phyloP scores from a whole-genome alignment of 345 rosid genomes.

The Cardamine resedifolia region DNA sequence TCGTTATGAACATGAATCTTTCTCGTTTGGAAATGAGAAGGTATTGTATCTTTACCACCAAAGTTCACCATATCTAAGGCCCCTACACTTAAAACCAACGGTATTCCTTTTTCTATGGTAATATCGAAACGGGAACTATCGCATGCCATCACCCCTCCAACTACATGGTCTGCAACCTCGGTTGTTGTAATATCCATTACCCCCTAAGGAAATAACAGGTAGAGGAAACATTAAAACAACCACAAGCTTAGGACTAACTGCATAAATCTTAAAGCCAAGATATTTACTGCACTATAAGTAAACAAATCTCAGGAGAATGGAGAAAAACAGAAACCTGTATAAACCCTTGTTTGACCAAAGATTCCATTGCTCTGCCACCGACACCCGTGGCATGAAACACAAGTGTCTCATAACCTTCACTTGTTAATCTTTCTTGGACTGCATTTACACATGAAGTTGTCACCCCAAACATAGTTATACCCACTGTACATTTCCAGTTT shows the following conservation, averaged over 20 bases:
- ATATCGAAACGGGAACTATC: conserved; percentile 81
- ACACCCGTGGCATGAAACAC: conserved; percentile 95
- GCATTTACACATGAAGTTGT: conserved; percentile 82
- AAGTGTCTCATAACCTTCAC: conserved; percentile 77
- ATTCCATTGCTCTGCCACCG: conserved; percentile 96
- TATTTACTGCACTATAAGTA: too few species aligned
- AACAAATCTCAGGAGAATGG: not conserved
- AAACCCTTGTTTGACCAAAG: conserved; percentile 72
- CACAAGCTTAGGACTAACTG: not conserved
- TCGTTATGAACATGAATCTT: conserved; percentile 79
- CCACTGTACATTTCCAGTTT: conserved; percentile 53
- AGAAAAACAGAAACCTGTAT: conserved; percentile 56
- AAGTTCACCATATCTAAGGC: conserved; percentile 97
- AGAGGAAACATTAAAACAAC: not conserved
- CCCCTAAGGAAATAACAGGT: conserved; percentile 47
- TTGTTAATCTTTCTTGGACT: conserved; percentile 60
- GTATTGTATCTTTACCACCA: conserved; percentile 77
- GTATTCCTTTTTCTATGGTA: conserved; percentile 72
- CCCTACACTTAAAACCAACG: conserved; percentile 83
- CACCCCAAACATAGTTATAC: conserved; percentile 93
- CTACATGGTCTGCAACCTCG: conserved; percentile 89
- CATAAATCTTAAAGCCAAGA: conserved; percentile 16
- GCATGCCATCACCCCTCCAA: conserved; percentile 96
- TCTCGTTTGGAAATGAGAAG: conserved; percentile 59
- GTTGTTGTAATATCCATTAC: conserved; percentile 88